These are phyloP conservation scores for Scutellaria galericulata DNA, from an alignment of 257 asterid species.

Conservation along the genomic window DNA sequence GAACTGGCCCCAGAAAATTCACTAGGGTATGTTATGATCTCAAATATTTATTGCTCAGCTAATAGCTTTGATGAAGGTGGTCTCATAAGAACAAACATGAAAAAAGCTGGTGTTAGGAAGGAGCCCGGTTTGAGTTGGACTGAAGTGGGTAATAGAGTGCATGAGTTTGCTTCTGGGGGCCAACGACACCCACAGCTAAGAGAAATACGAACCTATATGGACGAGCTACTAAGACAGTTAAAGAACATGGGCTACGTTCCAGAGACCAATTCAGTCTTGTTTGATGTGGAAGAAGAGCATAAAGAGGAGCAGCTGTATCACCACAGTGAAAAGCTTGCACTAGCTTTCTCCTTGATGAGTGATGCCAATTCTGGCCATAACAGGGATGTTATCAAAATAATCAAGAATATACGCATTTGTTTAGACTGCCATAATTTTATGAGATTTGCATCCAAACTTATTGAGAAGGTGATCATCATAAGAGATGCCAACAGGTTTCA, in stretches of 20 bases:
- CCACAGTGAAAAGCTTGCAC: constrained; percentile 90
- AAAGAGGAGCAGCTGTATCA: constrained; percentile 84
- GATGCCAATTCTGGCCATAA: constrained; percentile 27
- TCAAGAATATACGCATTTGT: constrained; percentile 69
- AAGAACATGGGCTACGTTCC: constrained; percentile 44
- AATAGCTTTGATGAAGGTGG: constrained; percentile 58
- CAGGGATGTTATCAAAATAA: constrained; percentile 52
- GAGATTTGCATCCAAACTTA: constrained; percentile 64
- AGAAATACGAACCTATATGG: constrained; percentile 53
- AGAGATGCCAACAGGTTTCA: constrained; percentile 88
- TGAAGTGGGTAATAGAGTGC: constrained; percentile 55
- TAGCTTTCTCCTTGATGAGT: constrained; percentile 70
- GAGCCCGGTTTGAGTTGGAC: constrained; percentile 92
- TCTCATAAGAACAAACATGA: constrained; percentile 58
- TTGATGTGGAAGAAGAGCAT: constrained; percentile 86
- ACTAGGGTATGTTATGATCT: constrained; percentile 68
- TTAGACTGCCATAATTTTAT: constrained; percentile 86
- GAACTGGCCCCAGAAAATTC: constrained; percentile 75
- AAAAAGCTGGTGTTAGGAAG: constrained; percentile 58
- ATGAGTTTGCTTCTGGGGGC: constrained; percentile 86
- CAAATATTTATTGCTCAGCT: constrained; percentile 62
- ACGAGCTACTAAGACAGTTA: constrained; percentile 45
- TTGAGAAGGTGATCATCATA: constrained; percentile 59
- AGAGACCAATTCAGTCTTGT: constrained; percentile 56
- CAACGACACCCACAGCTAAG: constrained; percentile 54